A percentile compares a stretch with the other conserved stretches of the same genome.
These are phyloP conservation scores for Escovopsis sp. DNA, from an alignment of 2,329 filamentous ascomycete species.

Conservation along the genomic window DNA sequence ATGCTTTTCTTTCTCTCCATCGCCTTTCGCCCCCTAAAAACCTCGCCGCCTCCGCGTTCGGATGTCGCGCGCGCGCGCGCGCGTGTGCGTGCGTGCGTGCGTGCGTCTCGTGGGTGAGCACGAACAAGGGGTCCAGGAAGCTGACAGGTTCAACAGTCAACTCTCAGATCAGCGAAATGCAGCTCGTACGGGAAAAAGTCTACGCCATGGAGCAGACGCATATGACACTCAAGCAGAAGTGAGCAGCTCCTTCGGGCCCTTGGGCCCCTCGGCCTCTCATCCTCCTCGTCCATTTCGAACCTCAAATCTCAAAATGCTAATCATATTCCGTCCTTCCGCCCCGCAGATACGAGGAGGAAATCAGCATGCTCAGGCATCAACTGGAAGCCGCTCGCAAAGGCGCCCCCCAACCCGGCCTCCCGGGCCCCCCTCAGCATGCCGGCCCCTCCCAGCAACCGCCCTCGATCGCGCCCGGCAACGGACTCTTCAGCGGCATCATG, in stretches of 20 bases:
- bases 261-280: too few species aligned
- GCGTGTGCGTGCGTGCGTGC: background rate
- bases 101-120: too few species aligned
- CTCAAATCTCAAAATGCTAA: constrained; percentile 3
- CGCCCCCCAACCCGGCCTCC: constrained; percentile 42
- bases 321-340: background rate
- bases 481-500: constrained; percentile 94
- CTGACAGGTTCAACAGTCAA: constrained; percentile 46
- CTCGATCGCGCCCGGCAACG: constrained; percentile 79
- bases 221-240: constrained; percentile 83
- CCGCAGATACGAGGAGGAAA: constrained; percentile 81
- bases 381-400: constrained; percentile 61
- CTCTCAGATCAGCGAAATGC: constrained; percentile 85
- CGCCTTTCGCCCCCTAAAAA: background rate
- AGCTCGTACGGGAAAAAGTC: constrained; percentile 84
- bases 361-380: constrained; percentile 72
- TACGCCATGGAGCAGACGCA: constrained; percentile 87
- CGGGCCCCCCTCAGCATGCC: constrained; percentile 57
- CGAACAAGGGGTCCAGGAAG: background rate
- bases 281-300: background rate
- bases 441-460: constrained; percentile 75
- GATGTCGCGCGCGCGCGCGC: too few species aligned
- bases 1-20: constrained; percentile 28
- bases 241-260: constrained; percentile 20
- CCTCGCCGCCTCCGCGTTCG: too few species aligned